These are phyloP conservation scores for Thuidium tamariscinum DNA, from an alignment of 225 moss, liverwort and hornwort genomes.

Conservation along the genomic window DNA sequence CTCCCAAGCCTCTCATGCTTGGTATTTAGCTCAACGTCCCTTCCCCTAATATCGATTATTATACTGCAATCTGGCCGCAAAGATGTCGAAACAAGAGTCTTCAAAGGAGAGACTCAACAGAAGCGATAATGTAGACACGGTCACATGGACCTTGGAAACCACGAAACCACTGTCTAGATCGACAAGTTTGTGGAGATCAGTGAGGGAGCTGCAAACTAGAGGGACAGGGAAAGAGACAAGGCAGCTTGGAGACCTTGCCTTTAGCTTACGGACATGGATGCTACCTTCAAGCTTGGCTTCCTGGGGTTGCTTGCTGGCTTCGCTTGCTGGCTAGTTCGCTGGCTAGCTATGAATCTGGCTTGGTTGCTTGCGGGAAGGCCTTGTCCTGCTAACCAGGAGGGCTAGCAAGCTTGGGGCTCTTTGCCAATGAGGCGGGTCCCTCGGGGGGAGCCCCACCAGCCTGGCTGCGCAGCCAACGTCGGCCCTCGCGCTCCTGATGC, in stretches of 20 bases:
- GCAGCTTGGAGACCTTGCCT: background rate
- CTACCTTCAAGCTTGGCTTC: background rate
- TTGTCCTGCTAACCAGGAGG: background rate
- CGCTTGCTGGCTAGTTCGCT: background rate
- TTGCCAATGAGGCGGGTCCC: slow-evolving; percentile 18
- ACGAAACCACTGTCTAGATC: background rate
- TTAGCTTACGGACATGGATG: background rate
- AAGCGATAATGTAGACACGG: background rate
- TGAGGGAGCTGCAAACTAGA: background rate
- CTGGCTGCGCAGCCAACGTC: slow-evolving; percentile 8
- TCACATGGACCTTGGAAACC: background rate
- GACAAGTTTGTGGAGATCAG: background rate
- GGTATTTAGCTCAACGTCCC: background rate
- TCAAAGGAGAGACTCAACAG: background rate
- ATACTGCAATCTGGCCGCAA: background rate
- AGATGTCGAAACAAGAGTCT: background rate
- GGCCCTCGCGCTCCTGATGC: background rate
- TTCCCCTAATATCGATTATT: background rate
- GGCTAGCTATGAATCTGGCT: background rate
- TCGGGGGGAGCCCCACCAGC: slow-evolving; percentile 7
- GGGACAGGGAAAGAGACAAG: background rate
- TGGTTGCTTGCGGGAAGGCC: background rate
- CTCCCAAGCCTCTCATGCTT: background rate
- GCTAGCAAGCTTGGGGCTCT: slow-evolving; percentile 23
- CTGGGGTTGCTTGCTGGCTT: background rate